Base-by-base conservation (phyloP, 2,329 filamentous ascomycete species). In the Cephalotrichum gorgonifer region DNA sequence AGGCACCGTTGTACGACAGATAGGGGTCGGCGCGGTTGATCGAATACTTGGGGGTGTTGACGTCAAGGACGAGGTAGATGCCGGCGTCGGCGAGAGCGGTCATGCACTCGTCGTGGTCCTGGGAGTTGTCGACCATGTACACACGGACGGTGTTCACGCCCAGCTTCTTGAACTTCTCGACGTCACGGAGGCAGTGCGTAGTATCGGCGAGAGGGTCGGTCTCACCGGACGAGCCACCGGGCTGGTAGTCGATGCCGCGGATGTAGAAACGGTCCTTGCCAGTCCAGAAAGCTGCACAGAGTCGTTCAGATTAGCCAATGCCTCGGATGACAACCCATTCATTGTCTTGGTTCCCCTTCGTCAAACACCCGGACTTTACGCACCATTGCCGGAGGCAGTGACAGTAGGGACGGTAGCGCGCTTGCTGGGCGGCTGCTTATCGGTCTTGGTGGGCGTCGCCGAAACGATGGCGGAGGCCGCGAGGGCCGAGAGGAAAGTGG, bases 141-240 rank as follows among this genome's bases (percentile, higher is more conserved):
- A 95, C 86, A 66, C 90, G 89, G 62, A 96, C 75, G 25, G 88
- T 89, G 75, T 96, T 96, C 69, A 95, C 73, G 44, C 89, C 88
- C 46, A 96, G 75, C 56, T 88, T 78, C 72, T 87, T 79, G 80
- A 95, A 95, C 63, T 88, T 74, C 47, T 71, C 68, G 57, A 95
- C 85, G 62, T 95, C 88, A 55, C 89, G 85, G 64, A 79, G 76
- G 78, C 90, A 95, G 60, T 75, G 69, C 3, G 66, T 66, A 23
- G 71, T 62, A 58, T 94, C 83, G 53, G 86, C 82, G 48, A 95
- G 83, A 52, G 89, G 88, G 62, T 95, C 89, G n/a, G 57, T 47
- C 56, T 72, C 70, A 52, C 64, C 65, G 3, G 76, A 73, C 26
- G 76, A 74, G 54, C 77, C 78, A 53, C 76, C 78, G n/a, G 78